Conservation (phyloP, 2,329 filamentous ascomycete genomes). For the Capronia americana region DNA sequence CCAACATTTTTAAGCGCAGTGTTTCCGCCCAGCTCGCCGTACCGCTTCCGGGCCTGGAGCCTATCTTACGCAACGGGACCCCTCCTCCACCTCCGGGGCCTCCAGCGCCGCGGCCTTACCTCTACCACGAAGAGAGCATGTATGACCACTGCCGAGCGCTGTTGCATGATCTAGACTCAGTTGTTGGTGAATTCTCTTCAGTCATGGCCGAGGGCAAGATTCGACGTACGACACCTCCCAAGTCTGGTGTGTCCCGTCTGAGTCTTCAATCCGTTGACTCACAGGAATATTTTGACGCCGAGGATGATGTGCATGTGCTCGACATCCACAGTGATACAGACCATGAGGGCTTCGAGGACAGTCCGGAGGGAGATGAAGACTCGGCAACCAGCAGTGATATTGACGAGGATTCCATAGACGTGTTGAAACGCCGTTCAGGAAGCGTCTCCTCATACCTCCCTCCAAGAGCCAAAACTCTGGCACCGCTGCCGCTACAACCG, state of each 20-base stretch:
- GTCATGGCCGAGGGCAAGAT: conserved; percentile 81
- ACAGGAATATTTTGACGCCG: conserved; percentile 95
- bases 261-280: conserved; percentile 83
- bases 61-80: conserved; percentile 35
- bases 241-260: conserved; percentile 61
- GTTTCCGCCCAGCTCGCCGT: conserved; percentile 62
- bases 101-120: conserved; percentile 9
- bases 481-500: conserved; percentile 74
- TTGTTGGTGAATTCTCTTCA: conserved; percentile 79
- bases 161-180: conserved; percentile 82
- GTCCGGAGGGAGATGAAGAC: conserved; percentile 59
- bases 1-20: conserved; percentile 55
- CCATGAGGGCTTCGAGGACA: conserved; percentile 62
- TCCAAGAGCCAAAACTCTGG: conserved; percentile 73
- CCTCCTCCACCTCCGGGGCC: conserved; percentile 25
- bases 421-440: conserved; percentile 41
- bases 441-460: conserved; percentile 69
- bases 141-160: conserved; percentile 84
- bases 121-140: conserved; percentile 65
- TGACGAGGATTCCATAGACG: conserved; percentile 54
- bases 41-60: conserved; percentile 49
- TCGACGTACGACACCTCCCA: conserved; percentile 66
- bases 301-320: conserved; percentile 72
- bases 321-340: conserved; percentile 76
- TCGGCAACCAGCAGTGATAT: conserved; percentile 69